phyloP scores from a whole-genome alignment of 352 stramenopile species.

The Blastocystis hominis region DNA sequence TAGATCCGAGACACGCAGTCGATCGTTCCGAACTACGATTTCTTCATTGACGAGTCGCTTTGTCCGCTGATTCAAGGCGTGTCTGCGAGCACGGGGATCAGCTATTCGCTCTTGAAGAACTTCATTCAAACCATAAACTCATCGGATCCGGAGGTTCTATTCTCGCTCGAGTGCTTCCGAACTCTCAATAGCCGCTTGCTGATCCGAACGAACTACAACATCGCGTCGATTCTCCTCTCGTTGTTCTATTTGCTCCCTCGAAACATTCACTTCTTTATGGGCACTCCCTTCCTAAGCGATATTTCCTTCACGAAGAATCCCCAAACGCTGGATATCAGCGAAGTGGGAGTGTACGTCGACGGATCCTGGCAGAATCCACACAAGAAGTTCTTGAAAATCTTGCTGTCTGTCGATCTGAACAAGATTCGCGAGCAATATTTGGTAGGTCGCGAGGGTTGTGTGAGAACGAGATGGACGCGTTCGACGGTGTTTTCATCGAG shows the following conservation, averaged over 20 bases:
- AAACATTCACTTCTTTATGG: constrained; percentile 50
- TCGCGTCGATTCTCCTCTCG: not conserved
- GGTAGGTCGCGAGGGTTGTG: not conserved
- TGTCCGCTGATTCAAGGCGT: not conserved
- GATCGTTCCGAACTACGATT: not conserved
- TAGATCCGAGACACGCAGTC: not conserved
- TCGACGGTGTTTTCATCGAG: not conserved
- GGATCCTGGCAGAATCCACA: not conserved
- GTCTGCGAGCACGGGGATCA: not conserved
- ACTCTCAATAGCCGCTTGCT: not conserved
- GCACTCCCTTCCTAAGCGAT: constrained; percentile 13
- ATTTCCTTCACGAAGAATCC: not conserved
- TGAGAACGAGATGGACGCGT: not conserved
- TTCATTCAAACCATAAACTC: not conserved
- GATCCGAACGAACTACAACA: constrained; percentile 3
- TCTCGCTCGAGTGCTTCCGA: constrained; percentile 18
- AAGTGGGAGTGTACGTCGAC: constrained; percentile 1
- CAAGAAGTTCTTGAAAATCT: not conserved
- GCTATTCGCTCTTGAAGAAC: not conserved
- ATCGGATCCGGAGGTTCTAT: not conserved
- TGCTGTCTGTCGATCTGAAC: not conserved
- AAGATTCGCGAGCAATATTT: not conserved
- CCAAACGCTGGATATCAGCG: not conserved
- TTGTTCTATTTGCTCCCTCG: constrained; percentile 33
- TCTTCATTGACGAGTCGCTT: constrained; percentile 4